Percentiles rank a stretch among this genome's conserved stretches.
These are phyloP conservation scores for Apiospora hydei DNA, from an alignment of 2,329 filamentous ascomycete genomes.

Conservation along the genomic window DNA sequence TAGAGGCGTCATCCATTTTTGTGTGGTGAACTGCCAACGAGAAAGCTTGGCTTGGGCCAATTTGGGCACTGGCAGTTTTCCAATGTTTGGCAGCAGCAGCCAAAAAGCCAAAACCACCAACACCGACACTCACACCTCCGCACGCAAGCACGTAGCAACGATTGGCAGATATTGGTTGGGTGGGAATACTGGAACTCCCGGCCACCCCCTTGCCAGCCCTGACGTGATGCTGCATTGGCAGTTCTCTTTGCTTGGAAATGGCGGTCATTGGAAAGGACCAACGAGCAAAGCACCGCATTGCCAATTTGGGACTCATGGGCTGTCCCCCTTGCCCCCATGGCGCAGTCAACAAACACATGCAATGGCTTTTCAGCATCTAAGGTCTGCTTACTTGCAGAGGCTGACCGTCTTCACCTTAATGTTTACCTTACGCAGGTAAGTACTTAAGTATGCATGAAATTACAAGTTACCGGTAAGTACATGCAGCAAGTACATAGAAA, in stretches of 20 bases:
- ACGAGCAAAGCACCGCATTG: background rate
- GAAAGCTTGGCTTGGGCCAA: conserved; percentile 5
- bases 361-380: background rate
- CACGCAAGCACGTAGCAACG: background rate
- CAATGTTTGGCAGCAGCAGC: no score
- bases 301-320: background rate
- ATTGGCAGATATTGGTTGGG: conserved; percentile 6
- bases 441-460: no score
- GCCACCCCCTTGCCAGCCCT: conserved; percentile 8
- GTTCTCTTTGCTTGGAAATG: conserved; percentile 1
- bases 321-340: background rate
- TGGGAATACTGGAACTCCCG: conserved; percentile 8
- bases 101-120: background rate
- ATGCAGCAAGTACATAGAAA: background rate
- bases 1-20: conserved; percentile 7
- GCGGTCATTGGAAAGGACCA: background rate
- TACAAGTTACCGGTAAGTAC: background rate
- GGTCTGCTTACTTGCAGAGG: background rate
- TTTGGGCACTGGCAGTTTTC: background rate
- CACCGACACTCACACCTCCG: background rate
- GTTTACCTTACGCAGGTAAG: background rate
- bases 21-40: background rate
- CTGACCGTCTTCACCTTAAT: background rate
- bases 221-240: conserved; percentile 19
- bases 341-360: background rate